A percentile compares a stretch with the other conserved stretches of the same genome.
Evolutionary conservation across 257 asterid species (phyloP).

Genomic region (Nicotiana noctiflora): DNA sequence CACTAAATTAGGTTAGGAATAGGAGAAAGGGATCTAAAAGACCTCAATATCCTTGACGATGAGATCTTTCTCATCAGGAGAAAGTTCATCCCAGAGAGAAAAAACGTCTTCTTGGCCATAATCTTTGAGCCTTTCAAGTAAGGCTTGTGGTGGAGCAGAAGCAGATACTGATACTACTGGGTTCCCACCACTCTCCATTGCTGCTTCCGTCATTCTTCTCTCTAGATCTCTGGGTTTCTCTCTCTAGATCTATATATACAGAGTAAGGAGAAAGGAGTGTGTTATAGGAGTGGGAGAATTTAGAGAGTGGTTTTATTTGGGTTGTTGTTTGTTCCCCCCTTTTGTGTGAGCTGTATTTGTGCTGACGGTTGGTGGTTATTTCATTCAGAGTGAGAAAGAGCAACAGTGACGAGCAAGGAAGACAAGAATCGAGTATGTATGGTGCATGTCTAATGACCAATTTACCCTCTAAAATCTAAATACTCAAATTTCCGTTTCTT

Average conservation of each 20-base stretch:
- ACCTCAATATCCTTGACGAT: slow-evolving; percentile 91
- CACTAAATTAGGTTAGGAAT: not conserved
- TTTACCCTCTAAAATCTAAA: not conserved
- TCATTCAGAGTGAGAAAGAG: slow-evolving; percentile 13
- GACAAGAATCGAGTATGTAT: slow-evolving; percentile 22
- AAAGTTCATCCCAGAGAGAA: slow-evolving; percentile 83
- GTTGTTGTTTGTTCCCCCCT: no score
- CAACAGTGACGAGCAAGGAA: slow-evolving; percentile 32
- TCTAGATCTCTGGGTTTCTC: slow-evolving; percentile 41
- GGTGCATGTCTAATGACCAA: slow-evolving; percentile 8
- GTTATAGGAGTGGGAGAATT: not conserved
- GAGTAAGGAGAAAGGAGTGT: not conserved
- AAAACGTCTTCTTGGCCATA: slow-evolving; percentile 91
- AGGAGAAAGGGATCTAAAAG: not conserved
- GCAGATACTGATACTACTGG: slow-evolving; percentile 10
- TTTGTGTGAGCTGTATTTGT: slow-evolving; percentile 14
- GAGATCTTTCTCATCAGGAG: slow-evolving; percentile 56
- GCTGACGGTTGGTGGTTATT: slow-evolving; percentile 37
- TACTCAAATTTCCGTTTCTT: no score
- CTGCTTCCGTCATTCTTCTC: slow-evolving; percentile 40
- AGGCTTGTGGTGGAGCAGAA: slow-evolving; percentile 45
- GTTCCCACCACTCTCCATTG: slow-evolving; percentile 14
- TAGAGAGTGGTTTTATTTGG: not conserved
- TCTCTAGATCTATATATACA: not conserved
- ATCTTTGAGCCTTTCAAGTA: slow-evolving; percentile 95